Evolutionary conservation across 257 asterid species (phyloP).

Genomic region (Cordia subcordata): DNA sequence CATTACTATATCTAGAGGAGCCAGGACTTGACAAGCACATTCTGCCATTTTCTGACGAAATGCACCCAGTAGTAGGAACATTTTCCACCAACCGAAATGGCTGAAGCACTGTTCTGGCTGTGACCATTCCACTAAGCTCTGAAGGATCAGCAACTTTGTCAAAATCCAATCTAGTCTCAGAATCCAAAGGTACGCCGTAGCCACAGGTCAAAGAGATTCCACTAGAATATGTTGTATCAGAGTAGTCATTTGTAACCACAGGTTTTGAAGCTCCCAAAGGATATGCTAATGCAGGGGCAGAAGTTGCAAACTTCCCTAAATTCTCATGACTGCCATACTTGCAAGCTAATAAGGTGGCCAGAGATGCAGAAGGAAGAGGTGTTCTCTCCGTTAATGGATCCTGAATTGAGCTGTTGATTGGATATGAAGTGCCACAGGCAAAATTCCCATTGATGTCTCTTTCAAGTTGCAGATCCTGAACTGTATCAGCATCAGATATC

Average conservation of each 20-base stretch:
- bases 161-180: constrained; percentile 31
- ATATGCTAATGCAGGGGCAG: constrained; percentile 16
- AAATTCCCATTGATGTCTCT: constrained; percentile 20
- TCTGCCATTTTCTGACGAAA: constrained; percentile 22
- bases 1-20: constrained; percentile 42
- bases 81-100: constrained; percentile 20
- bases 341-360: constrained; percentile 25
- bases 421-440: constrained; percentile 26
- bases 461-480: constrained; percentile 20
- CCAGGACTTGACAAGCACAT: constrained; percentile 25
- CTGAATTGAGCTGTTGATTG: constrained; percentile 9
- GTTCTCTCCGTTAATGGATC: constrained; percentile 31
- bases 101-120: constrained; percentile 21
- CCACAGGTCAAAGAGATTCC: constrained; percentile 15
- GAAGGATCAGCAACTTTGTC: constrained; percentile 21
- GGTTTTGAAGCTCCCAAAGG: constrained; percentile 31
- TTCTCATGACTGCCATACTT: constrained; percentile 19
- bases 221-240: constrained; percentile 22
- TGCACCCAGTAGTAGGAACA: constrained; percentile 32
- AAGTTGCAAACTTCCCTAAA: constrained; percentile 19
- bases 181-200: constrained; percentile 21
- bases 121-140: constrained; percentile 24
- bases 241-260: constrained; percentile 14
- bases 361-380: constrained; percentile 25
- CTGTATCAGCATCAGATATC: constrained; percentile 12